Base-by-base conservation (phyloP, 768 basidiomycete species). In the Lyophyllum atratum region DNA sequence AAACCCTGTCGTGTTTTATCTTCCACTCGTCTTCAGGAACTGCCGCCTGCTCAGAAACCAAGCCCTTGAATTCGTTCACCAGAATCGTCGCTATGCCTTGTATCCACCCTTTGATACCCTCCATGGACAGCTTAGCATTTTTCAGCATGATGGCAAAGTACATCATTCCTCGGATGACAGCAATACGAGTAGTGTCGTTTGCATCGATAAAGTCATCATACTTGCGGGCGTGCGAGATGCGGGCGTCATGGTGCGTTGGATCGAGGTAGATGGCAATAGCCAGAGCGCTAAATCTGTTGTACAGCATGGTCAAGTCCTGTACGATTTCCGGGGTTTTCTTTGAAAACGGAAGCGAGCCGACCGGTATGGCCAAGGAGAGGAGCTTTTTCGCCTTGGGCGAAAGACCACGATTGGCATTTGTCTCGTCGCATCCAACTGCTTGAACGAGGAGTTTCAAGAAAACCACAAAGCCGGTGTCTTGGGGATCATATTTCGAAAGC, bases 401-500 rank as follows among this genome's bases (percentile, higher is more conserved):
- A 14, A 79, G 65, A 50, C 66, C 61, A 47, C 72, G 71, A 10
- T 60, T 68, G 52, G 70, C 66, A 61, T 70, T 68, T 22, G 54
- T 46, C 21, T 67, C 66, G 21, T 65, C 65, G 33, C 70, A 68
- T 2, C 65, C 63, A 22, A 76, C 77, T 0, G 88, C 86, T 44
- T 84, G 83, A n/a, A 87, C 82, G 31, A 95, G 77, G 53, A 97
- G 78, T 68, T 94, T 93, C 44, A 96, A 76, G 66, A 94, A 91
- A 6, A 91, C 67, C n/a, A 83, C 79, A 65, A 89, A 95, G 1
- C 90, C 83, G 1, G 89, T 85, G 63, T 96, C 95, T 17, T 70
- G 69, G 17, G 72, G 69, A 25, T 85, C 79, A 49, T 77, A 75
- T 19, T 75, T 70, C 17, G 75, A 75, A 5, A 92, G 77, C 11